These are phyloP conservation scores for Yamadazyma insecticola DNA, from an alignment of 805 yeast genomes.

Conservation along the genomic window DNA sequence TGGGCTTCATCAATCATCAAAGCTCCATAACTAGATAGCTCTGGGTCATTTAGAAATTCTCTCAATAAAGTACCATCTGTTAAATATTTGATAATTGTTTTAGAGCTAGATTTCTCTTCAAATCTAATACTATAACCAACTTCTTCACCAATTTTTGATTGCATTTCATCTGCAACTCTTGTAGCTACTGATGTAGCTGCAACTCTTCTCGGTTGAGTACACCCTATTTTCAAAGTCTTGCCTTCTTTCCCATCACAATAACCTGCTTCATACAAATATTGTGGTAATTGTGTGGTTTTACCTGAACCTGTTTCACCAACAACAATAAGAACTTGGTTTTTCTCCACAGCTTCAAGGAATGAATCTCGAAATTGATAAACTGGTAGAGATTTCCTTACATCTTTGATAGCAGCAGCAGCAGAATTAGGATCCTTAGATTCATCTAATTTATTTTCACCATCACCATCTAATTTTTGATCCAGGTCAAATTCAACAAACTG, in stretches of 20 bases:
- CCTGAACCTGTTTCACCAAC: conserved; percentile 95
- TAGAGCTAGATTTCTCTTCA: conserved; percentile 66
- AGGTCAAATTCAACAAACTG: conserved; percentile 35
- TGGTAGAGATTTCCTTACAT: conserved; percentile 65
- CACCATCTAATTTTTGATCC: conserved; percentile 9
- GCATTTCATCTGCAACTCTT: conserved; percentile 89
- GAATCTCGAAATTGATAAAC: conserved; percentile 61
- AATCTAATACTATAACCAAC: conserved; percentile 90
- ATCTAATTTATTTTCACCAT: background rate
- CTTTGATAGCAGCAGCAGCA: conserved; percentile 25
- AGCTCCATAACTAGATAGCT: conserved; percentile 63
- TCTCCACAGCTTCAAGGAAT: conserved; percentile 53
- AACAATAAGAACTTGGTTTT: conserved; percentile 65
- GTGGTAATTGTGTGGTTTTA: conserved; percentile 91
- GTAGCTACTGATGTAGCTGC: conserved; percentile 91
- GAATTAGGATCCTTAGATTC: background rate
- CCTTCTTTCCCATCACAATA: conserved; percentile 46
- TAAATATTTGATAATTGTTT: conserved; percentile 79
- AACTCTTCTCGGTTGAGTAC: conserved; percentile 93
- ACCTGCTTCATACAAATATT: conserved; percentile 79
- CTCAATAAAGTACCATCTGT: conserved; percentile 94
- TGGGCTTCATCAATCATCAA: conserved; percentile 97
- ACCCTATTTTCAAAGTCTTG: conserved; percentile 53
- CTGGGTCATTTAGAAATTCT: conserved; percentile 78
- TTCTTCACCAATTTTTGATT: conserved; percentile 69